Evolutionary conservation across 202 grass and related monocot genomes (phyloP), one percentile per base, ranked within the genome.

Genomic region (Hordeum pubiflorum): DNA sequence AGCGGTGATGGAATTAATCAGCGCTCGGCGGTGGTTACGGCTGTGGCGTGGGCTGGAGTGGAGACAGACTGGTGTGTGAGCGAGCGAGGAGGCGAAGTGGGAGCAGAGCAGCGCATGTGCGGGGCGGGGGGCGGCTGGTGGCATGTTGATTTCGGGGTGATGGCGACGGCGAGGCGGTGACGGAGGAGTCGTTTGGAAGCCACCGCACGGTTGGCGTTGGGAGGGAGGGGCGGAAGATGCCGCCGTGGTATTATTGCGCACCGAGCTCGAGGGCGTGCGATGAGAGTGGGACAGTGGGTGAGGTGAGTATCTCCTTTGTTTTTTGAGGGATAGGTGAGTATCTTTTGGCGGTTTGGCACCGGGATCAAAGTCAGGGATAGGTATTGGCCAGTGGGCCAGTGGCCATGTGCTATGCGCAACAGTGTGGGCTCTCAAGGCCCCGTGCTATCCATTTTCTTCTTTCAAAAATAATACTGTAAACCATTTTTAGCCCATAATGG

Each of bases 101-200:
- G 63, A 58, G 40, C 1, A 37, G 77, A 55, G 31, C 27, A n/a
- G 21, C 7, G 78, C 50, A 80, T 18, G 48, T 17, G 46, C 12
- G 9, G 33, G 77, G 33, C 6, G 46, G 60, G 59, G 17, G 60
- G 44, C 58, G 72, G 71, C 13, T n/a, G 87, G 65, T 86, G 79
- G 58, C 66, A 55, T 54, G 87, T 82, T 68, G 58, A 60, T 32
- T 41, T 79, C 59, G 38, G 24, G 57, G 41, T 36, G 85, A 87
- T 63, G 27, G 82, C 20, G 79, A 59, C 33, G 70, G 83, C 21
- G 43, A 9, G 79, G 40, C 38, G 12, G 80, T 63, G 84, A 13
- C 14, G 59, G 81, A 76, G 80, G 81, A 66, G 75, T 79, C 48
- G 39, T 82, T 23, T 73, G 52, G 79, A 79, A 78, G 63, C 44